Conservation (phyloP, 495 filamentous ascomycete species). For the Cryomyces minteri region DNA sequence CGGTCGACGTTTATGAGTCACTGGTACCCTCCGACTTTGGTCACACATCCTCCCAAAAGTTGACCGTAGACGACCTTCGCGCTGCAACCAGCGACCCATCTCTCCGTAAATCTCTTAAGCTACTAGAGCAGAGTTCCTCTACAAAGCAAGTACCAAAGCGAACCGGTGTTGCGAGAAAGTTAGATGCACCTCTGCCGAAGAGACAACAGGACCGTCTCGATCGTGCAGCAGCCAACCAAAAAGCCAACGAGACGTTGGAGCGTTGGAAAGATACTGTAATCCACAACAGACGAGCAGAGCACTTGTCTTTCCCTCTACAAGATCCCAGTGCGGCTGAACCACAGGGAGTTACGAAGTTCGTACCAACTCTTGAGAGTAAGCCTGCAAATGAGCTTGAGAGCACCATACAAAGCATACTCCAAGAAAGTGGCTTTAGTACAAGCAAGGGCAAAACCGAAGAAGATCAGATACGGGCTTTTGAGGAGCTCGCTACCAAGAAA, state of each 20-base stretch:
- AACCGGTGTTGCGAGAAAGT: slow-evolving; percentile 44
- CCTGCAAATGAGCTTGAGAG: slow-evolving; percentile 67
- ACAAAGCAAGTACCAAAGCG: slow-evolving; percentile 32
- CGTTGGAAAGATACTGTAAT: slow-evolving; percentile 93
- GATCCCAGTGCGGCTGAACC: slow-evolving; percentile 39
- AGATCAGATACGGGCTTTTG: slow-evolving; percentile 45
- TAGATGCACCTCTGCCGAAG: slow-evolving; percentile 71
- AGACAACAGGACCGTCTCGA: slow-evolving; percentile 79
- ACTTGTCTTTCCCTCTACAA: slow-evolving; percentile 73
- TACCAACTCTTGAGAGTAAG: slow-evolving; percentile 32
- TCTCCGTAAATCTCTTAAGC: slow-evolving; percentile 63
- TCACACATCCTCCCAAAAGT: slow-evolving; percentile 41
- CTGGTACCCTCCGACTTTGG: slow-evolving; percentile 37
- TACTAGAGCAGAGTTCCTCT: slow-evolving; percentile 21
- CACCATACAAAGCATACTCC: slow-evolving; percentile 69
- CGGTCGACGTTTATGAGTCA: slow-evolving; percentile 29
- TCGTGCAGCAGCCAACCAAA: slow-evolving; percentile 68
- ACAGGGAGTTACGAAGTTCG: slow-evolving; percentile 30
- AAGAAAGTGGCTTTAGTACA: slow-evolving; percentile 62
- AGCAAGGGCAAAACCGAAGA: slow-evolving; percentile 40
- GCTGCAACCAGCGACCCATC: slow-evolving; percentile 53
- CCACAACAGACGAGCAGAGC: slow-evolving; percentile 78
- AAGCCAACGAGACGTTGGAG: slow-evolving; percentile 77
- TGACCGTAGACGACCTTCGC: slow-evolving; percentile 65
- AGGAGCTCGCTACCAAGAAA: slow-evolving; percentile 47